Percentiles rank a stretch among this genome's conserved stretches.
phyloP scores from a whole-genome alignment of 345 rosid genomes.

The Syzygium oleosum region DNA sequence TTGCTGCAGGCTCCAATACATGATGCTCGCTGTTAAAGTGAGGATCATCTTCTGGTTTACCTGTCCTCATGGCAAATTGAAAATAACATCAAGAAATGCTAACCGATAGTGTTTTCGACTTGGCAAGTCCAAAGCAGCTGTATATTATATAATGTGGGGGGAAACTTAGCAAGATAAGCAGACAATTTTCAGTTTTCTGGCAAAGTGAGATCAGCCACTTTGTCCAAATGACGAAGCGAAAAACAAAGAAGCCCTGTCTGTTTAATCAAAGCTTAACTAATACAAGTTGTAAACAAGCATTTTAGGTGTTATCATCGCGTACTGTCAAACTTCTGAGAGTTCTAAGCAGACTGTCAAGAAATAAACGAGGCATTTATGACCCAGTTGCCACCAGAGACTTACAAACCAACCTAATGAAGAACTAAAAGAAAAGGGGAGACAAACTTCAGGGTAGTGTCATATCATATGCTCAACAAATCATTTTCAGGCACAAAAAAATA shows the following conservation, averaged over 20 bases:
- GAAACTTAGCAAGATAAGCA: neutral
- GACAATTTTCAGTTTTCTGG: neutral
- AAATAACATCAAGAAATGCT: neutral
- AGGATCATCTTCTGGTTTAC: constrained; percentile 99
- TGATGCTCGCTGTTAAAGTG: constrained; percentile 76
- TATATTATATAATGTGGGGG: neutral
- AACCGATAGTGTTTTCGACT: neutral
- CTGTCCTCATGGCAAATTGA: constrained; percentile 22
- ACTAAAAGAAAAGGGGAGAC: neutral
- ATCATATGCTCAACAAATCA: neutral
- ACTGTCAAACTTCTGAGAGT: neutral
- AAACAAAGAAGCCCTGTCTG: neutral
- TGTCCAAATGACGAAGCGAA: neutral
- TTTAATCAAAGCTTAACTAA: neutral
- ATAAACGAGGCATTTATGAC: neutral
- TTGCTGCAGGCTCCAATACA: constrained; percentile 90
- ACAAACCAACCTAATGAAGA: neutral
- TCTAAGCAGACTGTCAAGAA: neutral
- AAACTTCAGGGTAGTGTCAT: neutral
- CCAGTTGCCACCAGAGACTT: neutral
- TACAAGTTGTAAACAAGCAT: neutral
- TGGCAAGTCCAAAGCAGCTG: neutral
- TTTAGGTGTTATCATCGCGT: neutral
- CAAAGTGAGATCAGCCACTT: neutral
- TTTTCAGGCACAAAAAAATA: neutral